Base-by-base conservation (phyloP, 2,329 filamentous ascomycete genomes). In the Arthrobotrys pseudoclavata region DNA sequence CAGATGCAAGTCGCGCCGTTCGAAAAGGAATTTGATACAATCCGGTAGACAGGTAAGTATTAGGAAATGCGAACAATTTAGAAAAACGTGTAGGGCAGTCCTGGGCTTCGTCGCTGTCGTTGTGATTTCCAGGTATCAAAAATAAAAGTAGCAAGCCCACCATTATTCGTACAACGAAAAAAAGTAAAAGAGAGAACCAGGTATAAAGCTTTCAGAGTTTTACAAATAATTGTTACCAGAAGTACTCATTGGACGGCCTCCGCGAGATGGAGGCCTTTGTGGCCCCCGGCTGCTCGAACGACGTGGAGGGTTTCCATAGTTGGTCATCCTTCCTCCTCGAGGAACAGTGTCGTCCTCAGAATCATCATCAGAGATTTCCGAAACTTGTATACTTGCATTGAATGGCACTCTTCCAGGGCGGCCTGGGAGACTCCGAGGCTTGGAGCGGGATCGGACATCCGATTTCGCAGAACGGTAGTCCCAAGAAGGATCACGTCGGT, bases 291-390 rank as follows among this genome's bases (percentile, higher is more conserved):
- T 60, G 9, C 12, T 42, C 5, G 53, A 34, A 31, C 57, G 57
- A 34, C 57, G 57, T 31, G 10, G 3, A 34, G 40, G 22, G 12
- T 48, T 48, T 37, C 20, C 13, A 22, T 62, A 47, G 22, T 48
- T 29, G 2, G 26, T 42, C 42, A 52, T 42, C 13, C 60, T 42
- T 22, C 61, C 18, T 12, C 29, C 52, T 9, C 62, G 52, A 12
- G 69, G 40, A 12, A 31, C 26, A 4, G 37, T 67, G 12, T 74
- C 69, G 12, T 74, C 69, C 3, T 67, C 69, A 3, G 61, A 52
- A 9, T 61, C 61, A 7, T 74, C 52, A 7, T 74, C 69, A 13
- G 69, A 67, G 1, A 67, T n/a, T 24, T 74, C 69, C 0, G 52
- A 57, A 9, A 47, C 34, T 15, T 26, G 60, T 2, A 55, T 37